Base-by-base conservation (phyloP, 768 basidiomycete species). In the Goffeauzyma gilvescens region DNA sequence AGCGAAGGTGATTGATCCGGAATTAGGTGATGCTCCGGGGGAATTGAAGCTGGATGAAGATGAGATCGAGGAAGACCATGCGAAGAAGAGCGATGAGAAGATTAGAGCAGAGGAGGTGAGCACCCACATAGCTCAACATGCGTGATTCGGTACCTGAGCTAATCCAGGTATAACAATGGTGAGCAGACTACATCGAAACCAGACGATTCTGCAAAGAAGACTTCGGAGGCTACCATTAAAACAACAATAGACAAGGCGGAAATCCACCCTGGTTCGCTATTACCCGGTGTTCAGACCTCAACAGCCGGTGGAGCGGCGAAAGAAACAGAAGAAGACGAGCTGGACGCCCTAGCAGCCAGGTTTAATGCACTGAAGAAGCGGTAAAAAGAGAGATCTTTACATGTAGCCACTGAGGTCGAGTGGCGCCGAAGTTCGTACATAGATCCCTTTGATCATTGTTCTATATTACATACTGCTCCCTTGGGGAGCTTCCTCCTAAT, bases 251-350 rank as follows among this genome's bases (percentile, higher is more conserved):
- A 38, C n/a, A 32, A 41, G 24, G 38, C n/a, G n/a, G n/a, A n/a
- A n/a, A n/a, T n/a, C n/a, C n/a, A n/a, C n/a, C n/a, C n/a, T n/a
- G n/a, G n/a, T n/a, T n/a, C n/a, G n/a, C n/a, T n/a, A n/a, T n/a
- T n/a, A n/a, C n/a, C n/a, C n/a, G n/a, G n/a, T n/a, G n/a, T n/a
- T n/a, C n/a, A n/a, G n/a, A n/a, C 41, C 59, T 22, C 61, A 68
- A 15, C 71, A 69, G 58, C 65, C 74, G 25, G 71, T 74, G 23
- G 68, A 70, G 50, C 53, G 72, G 52, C 71, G 74, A 22, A 69
- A 70, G 39, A 68, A 66, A 25, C 72, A 76, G 54, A 68, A 66
- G 34, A 32, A 21, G 42, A 49, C 32, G 47, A 39, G n/a, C 32
- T 44, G 22, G 42, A 38, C 8, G 47, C 42, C 6, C 24, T 49